Evolutionary conservation across 2,329 filamentous ascomycete genomes (phyloP).

Genomic region (Botryotinia calthae): DNA sequence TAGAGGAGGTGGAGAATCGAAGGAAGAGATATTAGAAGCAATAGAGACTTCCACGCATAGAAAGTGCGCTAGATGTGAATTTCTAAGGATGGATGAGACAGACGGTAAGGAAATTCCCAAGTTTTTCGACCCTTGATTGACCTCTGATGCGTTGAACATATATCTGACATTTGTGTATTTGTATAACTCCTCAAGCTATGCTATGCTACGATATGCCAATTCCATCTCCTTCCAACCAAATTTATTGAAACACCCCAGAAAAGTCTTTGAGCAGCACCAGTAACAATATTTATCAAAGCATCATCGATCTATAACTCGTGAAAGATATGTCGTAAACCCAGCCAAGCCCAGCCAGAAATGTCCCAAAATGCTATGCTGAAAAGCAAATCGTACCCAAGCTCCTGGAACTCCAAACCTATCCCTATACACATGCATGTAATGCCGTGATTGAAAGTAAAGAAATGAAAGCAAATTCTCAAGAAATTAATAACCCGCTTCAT

Average conservation of each 20-base stretch:
- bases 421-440: neutral
- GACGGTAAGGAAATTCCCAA: neutral
- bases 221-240: neutral
- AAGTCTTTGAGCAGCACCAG: neutral
- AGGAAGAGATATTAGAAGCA: neutral
- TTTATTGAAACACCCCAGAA: neutral
- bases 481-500: neutral
- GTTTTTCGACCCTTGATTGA: neutral
- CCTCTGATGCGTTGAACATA: neutral
- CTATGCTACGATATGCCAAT: neutral
- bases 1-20: neutral
- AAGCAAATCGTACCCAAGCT: constrained; percentile 1
- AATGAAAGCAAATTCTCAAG: neutral
- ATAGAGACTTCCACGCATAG: neutral
- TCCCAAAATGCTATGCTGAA: constrained; percentile 7
- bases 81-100: neutral
- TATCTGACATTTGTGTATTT: neutral
- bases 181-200: neutral
- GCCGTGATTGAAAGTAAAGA: neutral
- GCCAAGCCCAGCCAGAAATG: neutral
- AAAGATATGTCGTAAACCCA: neutral
- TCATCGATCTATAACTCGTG: neutral
- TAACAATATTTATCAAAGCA: neutral
- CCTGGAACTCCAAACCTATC: constrained; percentile 8
- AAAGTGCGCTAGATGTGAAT: neutral